phyloP scores from a whole-genome alignment of 1,284 basidiomycete genomes.

The Ganoderma boninense region DNA sequence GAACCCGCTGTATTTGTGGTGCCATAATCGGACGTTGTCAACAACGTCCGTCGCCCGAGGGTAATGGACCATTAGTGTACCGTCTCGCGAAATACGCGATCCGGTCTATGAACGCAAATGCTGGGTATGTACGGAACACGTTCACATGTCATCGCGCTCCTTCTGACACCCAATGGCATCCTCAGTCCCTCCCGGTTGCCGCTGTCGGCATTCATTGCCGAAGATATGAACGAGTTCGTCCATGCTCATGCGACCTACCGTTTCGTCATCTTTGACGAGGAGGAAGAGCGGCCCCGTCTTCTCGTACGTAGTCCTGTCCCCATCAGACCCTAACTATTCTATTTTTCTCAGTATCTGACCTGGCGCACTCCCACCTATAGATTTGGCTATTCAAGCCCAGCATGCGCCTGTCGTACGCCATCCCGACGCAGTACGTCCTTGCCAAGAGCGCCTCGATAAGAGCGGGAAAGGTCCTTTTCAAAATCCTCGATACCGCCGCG shows the following conservation, averaged over 20 bases:
- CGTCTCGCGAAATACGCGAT: conserved; percentile 85
- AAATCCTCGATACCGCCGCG: conserved; percentile 67
- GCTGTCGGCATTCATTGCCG: conserved; percentile 83
- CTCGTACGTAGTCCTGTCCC: conserved; percentile 58
- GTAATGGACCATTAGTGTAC: conserved; percentile 56
- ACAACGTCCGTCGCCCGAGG: conserved; percentile 51
- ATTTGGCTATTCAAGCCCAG: conserved; percentile 93
- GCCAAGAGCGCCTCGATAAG: conserved; percentile 69
- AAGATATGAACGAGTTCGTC: conserved; percentile 88
- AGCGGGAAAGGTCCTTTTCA: conserved; percentile 81
- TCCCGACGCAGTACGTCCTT: conserved; percentile 61
- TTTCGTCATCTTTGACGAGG: conserved; percentile 86
- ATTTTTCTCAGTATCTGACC: conserved; percentile 1
- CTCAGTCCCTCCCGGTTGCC: conserved; percentile 70
- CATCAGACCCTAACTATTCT: background rate
- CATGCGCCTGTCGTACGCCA: conserved; percentile 78
- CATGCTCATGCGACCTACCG: conserved; percentile 91
- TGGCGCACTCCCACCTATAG: conserved; percentile 44
- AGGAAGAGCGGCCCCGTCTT: conserved; percentile 79
- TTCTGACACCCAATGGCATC: conserved; percentile 4
- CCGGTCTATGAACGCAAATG: conserved; percentile 68
- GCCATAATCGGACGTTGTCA: conserved; percentile 78
- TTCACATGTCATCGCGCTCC: conserved; percentile 8
- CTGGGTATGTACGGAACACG: conserved; percentile 58
- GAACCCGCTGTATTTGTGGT: conserved; percentile 81